Conservation (phyloP, 2,329 filamentous ascomycete species). For the Hypoxylon sp. region DNA sequence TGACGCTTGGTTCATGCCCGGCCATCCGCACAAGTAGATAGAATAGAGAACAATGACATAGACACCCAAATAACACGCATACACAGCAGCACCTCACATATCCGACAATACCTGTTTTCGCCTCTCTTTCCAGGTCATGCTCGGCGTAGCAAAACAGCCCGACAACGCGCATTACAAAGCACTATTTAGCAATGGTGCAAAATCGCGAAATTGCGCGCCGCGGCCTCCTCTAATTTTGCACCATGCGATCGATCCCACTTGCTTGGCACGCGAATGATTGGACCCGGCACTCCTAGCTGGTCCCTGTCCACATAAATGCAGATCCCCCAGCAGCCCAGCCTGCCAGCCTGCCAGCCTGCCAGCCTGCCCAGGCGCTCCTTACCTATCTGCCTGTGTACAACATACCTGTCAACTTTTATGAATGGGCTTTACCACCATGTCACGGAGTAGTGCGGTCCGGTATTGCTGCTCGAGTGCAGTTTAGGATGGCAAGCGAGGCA, state of each 20-base stretch:
- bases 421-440: constrained; percentile 24
- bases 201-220: constrained; percentile 22
- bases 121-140: not conserved
- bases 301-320: not conserved
- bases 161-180: constrained; percentile 11
- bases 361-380: too few relatives aligned
- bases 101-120: not conserved
- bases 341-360: not conserved
- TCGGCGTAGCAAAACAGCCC: not conserved
- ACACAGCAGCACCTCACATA: not conserved
- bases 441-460: constrained; percentile 17
- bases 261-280: constrained; percentile 19
- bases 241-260: constrained; percentile 25
- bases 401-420: too few relatives aligned
- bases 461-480: not conserved
- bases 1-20: not conserved
- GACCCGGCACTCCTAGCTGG: not conserved
- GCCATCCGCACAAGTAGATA: not conserved
- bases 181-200: constrained; percentile 11
- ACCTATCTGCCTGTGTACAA: too few relatives aligned
- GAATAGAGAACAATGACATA: too few relatives aligned
- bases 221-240: constrained; percentile 20
- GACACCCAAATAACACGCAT: too few relatives aligned
- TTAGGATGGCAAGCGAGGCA: too few relatives aligned
- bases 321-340: not conserved